Conservation (phyloP, 1,284 basidiomycete species). For the Ustilago hordei region DNA sequence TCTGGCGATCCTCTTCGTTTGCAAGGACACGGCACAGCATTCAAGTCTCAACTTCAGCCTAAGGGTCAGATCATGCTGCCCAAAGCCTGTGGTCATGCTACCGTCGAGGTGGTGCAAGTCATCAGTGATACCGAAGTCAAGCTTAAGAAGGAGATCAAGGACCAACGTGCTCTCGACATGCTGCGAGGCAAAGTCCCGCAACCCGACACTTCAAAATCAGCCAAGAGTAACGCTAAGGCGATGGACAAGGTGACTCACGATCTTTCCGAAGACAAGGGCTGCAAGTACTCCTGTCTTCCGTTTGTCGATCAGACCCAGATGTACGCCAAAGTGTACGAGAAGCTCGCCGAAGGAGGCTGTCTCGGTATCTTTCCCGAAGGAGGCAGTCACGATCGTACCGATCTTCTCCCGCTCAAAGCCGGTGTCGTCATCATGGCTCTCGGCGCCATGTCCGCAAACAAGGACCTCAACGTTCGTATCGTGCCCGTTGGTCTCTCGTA, state of each 20-base stretch:
- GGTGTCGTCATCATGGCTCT: constrained; percentile 70
- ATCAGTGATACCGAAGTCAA: constrained; percentile 83
- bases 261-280: constrained; percentile 34
- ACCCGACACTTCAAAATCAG: constrained; percentile 25
- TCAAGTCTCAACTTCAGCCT: constrained; percentile 80
- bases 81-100: constrained; percentile 81
- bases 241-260: constrained; percentile 33
- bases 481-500: constrained; percentile 69
- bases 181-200: constrained; percentile 57
- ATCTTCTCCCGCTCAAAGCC: constrained; percentile 68
- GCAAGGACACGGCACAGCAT: constrained; percentile 83
- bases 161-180: constrained; percentile 65
- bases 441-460: constrained; percentile 69
- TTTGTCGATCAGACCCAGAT: constrained; percentile 89
- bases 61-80: constrained; percentile 90
- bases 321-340: constrained; percentile 92
- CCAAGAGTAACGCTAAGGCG: constrained; percentile 14
- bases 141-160: constrained; percentile 86
- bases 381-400: constrained; percentile 69
- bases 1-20: constrained; percentile 74
- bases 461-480: constrained; percentile 64
- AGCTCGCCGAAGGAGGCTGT: constrained; percentile 85
- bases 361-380: constrained; percentile 71
- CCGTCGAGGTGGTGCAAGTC: constrained; percentile 88
- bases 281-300: constrained; percentile 65